Evolutionary conservation across 2,329 filamentous ascomycete species (phyloP), one percentile per base, ranked within the genome.

Genomic region (Trichoderma sp.): DNA sequence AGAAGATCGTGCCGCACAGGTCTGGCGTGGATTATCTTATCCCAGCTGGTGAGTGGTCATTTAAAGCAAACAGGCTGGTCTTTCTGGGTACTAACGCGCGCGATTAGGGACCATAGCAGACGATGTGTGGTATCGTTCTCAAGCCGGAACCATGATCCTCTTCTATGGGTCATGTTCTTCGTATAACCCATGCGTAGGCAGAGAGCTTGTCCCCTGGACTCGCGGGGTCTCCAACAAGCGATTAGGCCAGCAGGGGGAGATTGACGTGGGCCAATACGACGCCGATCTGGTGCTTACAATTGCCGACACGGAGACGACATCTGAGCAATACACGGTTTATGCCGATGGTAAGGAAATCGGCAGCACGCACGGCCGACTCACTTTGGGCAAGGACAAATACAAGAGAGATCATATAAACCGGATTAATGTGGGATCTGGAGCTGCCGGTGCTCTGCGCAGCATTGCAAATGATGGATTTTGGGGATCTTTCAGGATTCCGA

Each of bases 401-500:
- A 55, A 56, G 14, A 34, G 28, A 39, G 14, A 26, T 0, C 30
- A 63, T n/a, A 55, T 56, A 2, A 45, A 21, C 2, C 26, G 39
- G 26, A 14, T 55, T 5, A 44, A 63, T 24, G 60, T 63, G 17
- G 60, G 60, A 3, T 54, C 19, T 39, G 60, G 60, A 12, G 60
- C 60, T 2, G 41, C 50, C 9, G 60, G 60, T 4, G 60, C 60
- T 19, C n/a, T 55, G 10, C 24, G 51, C 19, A 63, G 60, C 12
- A 63, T 63, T n/a, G 41, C 60, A 0, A 63, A 63, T 3, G 60
- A 63, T 26, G 60, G 60, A 7, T 55, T 63, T 15, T 63, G 60
- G 60, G 60, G 60, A 1, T 45, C 50, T 7, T 63, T 63, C 41
- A 50, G 26, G 39, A 63, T 63, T 47, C 60, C 50, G 2, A 63